Percentiles rank a stretch among this genome's conserved stretches.
These are phyloP conservation scores for Cryptococcus depauperatus DNA, from an alignment of 1,284 basidiomycete genomes.

Conservation along the genomic window DNA sequence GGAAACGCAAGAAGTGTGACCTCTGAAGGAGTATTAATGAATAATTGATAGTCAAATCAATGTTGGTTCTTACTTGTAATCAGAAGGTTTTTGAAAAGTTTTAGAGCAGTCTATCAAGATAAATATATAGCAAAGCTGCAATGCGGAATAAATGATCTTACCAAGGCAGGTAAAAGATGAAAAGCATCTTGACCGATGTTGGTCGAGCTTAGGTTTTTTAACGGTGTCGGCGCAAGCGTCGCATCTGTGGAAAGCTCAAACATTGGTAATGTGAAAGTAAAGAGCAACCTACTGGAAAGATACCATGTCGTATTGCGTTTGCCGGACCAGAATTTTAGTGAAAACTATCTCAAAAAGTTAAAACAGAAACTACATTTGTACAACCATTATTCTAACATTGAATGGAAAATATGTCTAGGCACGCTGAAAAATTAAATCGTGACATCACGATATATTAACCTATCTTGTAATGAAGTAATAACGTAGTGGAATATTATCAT, in stretches of 20 bases:
- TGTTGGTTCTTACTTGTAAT: slow-evolving; percentile 56
- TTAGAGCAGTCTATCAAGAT: slow-evolving; percentile 60
- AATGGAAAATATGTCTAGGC: too few relatives aligned
- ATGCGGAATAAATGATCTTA: slow-evolving; percentile 13
- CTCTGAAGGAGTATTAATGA: slow-evolving; percentile 18
- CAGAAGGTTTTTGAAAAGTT: slow-evolving; percentile 58
- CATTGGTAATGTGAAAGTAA: not conserved
- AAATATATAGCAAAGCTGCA: not conserved
- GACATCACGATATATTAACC: too few relatives aligned
- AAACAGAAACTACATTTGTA: too few relatives aligned
- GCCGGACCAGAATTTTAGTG: too few relatives aligned
- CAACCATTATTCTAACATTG: too few relatives aligned
- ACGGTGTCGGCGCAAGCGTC: slow-evolving; percentile 70
- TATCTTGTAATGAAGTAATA: too few relatives aligned
- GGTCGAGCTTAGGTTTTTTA: slow-evolving; percentile 74
- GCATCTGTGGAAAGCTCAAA: slow-evolving; percentile 42
- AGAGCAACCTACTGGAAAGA: slow-evolving; percentile 52
- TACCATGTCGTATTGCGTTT: slow-evolving; percentile 48
- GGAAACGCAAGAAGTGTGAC: slow-evolving; percentile 71
- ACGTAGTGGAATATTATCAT: too few relatives aligned
- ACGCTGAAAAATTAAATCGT: too few relatives aligned
- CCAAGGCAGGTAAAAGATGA: slow-evolving; percentile 69
- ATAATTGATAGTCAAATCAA: slow-evolving; percentile 11
- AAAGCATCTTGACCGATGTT: slow-evolving; percentile 45
- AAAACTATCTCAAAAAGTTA: not conserved